phyloP scores from a whole-genome alignment of 23 red algal species.

The Agarophyton chilense region DNA sequence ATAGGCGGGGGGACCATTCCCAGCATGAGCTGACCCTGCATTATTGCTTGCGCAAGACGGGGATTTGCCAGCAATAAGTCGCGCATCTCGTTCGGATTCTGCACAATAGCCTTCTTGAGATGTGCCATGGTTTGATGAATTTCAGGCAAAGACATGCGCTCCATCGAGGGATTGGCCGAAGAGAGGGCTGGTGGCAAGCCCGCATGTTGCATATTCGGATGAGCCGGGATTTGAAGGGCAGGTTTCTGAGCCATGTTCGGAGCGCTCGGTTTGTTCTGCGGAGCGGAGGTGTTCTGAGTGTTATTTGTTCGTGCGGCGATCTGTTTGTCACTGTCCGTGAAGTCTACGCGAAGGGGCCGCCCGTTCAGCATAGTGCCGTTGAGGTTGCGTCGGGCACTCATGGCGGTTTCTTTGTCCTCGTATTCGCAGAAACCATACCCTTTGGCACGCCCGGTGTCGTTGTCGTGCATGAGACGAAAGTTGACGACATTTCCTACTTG shows the following conservation, averaged over 20 bases:
- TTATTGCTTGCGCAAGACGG: conserved; percentile 77
- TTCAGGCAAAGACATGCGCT: conserved; percentile 55
- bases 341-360: conserved; percentile 79
- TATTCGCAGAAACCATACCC: conserved; percentile 99
- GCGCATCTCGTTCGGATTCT: conserved; percentile 79
- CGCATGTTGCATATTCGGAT: not conserved
- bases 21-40: conserved; percentile 88
- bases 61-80: conserved; percentile 75
- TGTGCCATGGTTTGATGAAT: conserved; percentile 86
- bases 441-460: conserved; percentile 91
- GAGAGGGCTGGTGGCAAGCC: conserved; percentile 34
- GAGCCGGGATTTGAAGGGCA: not conserved
- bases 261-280: not conserved
- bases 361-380: conserved; percentile 87
- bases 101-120: conserved; percentile 73
- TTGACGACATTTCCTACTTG: conserved; percentile 90
- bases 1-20: conserved; percentile 79
- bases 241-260: not conserved
- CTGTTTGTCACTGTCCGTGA: conserved; percentile 73
- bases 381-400: conserved; percentile 90
- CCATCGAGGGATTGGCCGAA: conserved; percentile 54
- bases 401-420: conserved; percentile 93
- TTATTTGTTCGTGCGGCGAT: conserved; percentile 13
- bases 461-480: conserved; percentile 93
- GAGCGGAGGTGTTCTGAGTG: not conserved